These are phyloP conservation scores for Candida anutae DNA, from an alignment of 1,139 yeast genomes.

Conservation along the genomic window DNA sequence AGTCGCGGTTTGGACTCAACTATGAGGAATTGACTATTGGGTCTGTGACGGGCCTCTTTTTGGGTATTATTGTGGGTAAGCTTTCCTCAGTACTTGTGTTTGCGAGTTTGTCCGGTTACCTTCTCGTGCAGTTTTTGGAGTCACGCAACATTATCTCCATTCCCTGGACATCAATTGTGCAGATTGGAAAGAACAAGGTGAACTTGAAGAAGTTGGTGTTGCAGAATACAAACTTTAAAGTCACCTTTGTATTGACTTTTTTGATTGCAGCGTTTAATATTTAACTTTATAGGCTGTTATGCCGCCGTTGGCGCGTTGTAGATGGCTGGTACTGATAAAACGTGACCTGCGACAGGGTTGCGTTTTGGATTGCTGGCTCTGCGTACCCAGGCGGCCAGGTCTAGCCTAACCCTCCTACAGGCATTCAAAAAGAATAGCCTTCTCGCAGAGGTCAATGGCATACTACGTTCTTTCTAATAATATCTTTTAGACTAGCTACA, in stretches of 20 bases:
- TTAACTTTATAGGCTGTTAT: no score
- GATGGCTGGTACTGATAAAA: no score
- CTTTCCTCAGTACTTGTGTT: constrained; percentile 52
- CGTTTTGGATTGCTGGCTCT: no score
- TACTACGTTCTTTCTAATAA: no score
- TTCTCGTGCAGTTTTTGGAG: constrained; percentile 51
- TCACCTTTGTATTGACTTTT: constrained; percentile 52
- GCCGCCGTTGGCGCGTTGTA: no score
- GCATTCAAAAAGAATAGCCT: no score
- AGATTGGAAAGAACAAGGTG: constrained; percentile 38
- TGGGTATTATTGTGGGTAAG: constrained; percentile 62
- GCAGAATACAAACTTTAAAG: constrained; percentile 58
- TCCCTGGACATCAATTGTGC: constrained; percentile 40
- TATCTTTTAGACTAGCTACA: no score
- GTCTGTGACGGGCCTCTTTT: constrained; percentile 53
- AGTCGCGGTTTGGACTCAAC: constrained; percentile 21
- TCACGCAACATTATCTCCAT: constrained; percentile 47
- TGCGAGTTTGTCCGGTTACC: constrained; percentile 42
- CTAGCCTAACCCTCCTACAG: no score
- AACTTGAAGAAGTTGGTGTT: constrained; percentile 48
- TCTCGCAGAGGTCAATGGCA: no score
- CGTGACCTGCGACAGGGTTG: no score
- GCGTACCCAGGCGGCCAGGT: no score
- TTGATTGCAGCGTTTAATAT: constrained; percentile 59
- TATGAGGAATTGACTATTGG: constrained; percentile 66